phyloP scores from a whole-genome alignment of 768 basidiomycete genomes.

The Scleroderma citrinum region DNA sequence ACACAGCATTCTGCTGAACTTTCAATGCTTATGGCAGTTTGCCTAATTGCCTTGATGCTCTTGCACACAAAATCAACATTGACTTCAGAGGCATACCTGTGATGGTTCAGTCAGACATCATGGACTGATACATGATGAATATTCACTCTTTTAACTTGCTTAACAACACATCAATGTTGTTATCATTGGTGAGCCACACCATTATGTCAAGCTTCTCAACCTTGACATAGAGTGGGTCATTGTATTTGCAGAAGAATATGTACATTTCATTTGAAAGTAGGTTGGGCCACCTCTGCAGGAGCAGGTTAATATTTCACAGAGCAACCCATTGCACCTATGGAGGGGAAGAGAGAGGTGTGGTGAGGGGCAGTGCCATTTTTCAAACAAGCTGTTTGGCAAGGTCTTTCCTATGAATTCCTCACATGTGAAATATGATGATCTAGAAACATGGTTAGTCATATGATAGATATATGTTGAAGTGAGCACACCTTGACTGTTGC shows the following conservation, averaged over 20 bases:
- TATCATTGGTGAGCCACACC: conserved; percentile 86
- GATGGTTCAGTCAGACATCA: conserved; percentile 3
- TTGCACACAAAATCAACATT: conserved; percentile 98
- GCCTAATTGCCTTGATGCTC: conserved; percentile 92
- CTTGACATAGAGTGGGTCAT: conserved; percentile 98
- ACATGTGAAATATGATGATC: conserved; percentile 98
- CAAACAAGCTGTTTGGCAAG: conserved; percentile 78
- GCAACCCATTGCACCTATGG: conserved; percentile 99
- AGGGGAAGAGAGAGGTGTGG: conserved; percentile 92
- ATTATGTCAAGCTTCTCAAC: conserved; percentile 98
- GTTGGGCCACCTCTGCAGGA: conserved; percentile 89
- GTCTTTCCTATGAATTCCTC: conserved; percentile 72
- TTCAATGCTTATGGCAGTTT: conserved; percentile 94
- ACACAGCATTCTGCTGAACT: conserved; percentile 91
- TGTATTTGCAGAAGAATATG: conserved; percentile 99
- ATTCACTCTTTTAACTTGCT: conserved; percentile 94
- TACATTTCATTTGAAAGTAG: conserved; percentile 94
- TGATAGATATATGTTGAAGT: neutral
- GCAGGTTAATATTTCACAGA: conserved; percentile 90
- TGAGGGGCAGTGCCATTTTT: conserved; percentile 96
- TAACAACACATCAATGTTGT: conserved; percentile 89
- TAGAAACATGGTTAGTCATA: conserved; percentile 25
- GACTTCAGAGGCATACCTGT: conserved; percentile 91
- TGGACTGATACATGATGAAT: neutral
- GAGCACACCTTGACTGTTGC: conserved; percentile 81